Percentiles rank a stretch among this genome's conserved stretches.
Evolutionary conservation across 179 eudicot genomes (phyloP).

Genomic region (Gypsophila paniculata): DNA sequence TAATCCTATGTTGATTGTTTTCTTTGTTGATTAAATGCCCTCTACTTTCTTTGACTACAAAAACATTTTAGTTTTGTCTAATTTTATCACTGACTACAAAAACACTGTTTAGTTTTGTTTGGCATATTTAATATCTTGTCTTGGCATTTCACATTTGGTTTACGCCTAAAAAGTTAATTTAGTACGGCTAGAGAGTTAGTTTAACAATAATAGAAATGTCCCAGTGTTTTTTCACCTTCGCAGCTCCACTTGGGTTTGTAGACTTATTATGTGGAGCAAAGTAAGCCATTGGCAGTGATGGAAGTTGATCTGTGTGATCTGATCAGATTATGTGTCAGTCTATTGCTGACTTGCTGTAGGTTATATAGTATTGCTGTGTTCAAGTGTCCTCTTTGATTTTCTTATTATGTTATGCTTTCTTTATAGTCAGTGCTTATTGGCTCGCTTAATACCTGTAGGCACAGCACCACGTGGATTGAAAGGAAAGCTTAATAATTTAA

Average conservation of each 20-base stretch:
- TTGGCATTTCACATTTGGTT: not conserved
- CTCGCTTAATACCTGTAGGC: conserved; percentile 12
- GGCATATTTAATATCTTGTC: not conserved
- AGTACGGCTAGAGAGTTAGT: too few relatives aligned
- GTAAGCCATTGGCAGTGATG: conserved; percentile 3
- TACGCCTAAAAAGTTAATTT: too few relatives aligned
- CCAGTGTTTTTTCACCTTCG: too few relatives aligned
- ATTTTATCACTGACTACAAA: not conserved
- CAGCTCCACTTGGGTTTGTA: too few relatives aligned
- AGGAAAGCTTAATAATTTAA: conserved; percentile 68
- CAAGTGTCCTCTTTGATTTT: not conserved
- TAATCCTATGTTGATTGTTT: not conserved
- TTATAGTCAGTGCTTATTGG: not conserved
- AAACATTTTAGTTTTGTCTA: too few relatives aligned
- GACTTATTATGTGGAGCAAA: not conserved
- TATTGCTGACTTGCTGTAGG: not conserved
- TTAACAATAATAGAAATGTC: too few relatives aligned
- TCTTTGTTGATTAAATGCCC: not conserved
- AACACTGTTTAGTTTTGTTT: not conserved
- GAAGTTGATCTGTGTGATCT: not conserved
- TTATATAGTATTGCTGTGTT: not conserved
- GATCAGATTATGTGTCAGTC: too few relatives aligned
- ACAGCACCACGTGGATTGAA: conserved; percentile 56
- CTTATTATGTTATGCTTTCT: not conserved
- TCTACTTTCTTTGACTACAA: not conserved